Evolutionary conservation across 2,329 filamentous ascomycete genomes (phyloP).

Genomic region (Aspergillus fijiensis): DNA sequence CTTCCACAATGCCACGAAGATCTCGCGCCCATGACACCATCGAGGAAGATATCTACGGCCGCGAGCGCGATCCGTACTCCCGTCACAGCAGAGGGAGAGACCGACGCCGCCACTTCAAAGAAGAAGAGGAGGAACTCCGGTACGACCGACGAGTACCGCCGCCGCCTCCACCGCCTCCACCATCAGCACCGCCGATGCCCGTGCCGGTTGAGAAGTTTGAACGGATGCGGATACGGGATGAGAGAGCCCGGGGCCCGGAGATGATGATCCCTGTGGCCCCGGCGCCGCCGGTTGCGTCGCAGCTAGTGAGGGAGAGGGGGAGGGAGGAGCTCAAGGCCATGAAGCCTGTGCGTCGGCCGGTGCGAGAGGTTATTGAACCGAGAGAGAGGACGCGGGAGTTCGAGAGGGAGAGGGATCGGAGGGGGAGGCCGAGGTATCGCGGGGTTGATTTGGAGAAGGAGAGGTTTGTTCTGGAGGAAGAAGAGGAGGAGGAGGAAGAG

Average conservation of each 20-base stretch:
- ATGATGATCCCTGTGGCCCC: not conserved
- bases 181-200: not conserved
- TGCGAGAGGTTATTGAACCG: not conserved
- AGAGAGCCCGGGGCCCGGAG: not conserved
- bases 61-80: not conserved
- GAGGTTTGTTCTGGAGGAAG: conserved; percentile 9
- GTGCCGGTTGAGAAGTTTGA: conserved; percentile 42
- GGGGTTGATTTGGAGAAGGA: not conserved
- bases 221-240: conserved; percentile 42
- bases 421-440: not conserved
- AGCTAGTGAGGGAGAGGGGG: not conserved
- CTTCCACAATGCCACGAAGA: not conserved
- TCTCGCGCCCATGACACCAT: not conserved
- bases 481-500: not conserved
- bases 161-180: not conserved
- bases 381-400: not conserved
- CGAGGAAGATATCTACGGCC: not conserved
- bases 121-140: not conserved
- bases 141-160: conserved; percentile 23
- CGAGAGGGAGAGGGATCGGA: not conserved
- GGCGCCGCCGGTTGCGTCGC: not conserved
- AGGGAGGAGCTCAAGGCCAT: not conserved
- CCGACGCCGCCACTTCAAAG: not conserved
- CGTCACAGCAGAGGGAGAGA: not conserved
- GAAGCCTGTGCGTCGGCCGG: not conserved